Evolutionary conservation across 495 filamentous ascomycete genomes (phyloP), one percentile per base, ranked within the genome.

Genomic region (Penicillium bialowiezense): DNA sequence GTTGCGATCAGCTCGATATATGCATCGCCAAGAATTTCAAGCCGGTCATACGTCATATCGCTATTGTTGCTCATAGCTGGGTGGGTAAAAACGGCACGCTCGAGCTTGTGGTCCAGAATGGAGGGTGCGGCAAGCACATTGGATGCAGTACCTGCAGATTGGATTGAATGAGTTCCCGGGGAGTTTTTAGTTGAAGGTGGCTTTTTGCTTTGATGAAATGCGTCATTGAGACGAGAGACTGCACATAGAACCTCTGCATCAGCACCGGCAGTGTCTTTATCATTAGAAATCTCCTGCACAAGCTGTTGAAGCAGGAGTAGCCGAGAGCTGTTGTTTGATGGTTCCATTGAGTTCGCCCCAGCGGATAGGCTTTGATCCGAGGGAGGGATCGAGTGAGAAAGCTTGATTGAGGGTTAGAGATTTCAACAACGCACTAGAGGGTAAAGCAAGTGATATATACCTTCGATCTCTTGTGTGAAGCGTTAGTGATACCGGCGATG

Each of bases 1-100:
- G 85, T 83, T 40, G 86, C 76, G 40, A 87, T 80, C 12, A 88
- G 65, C 47, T 90, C 83, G 24, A 90, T 68, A 51, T 89, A 90
- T 3, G 83, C 81, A 60, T 91, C 88, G 3, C 88, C 88, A 26
- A 91, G 71, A 61, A 88, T 83, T 65, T 91, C 88, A 21, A 90
- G 75, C 9, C 81, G 72, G 52, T 90, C 86, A 60, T 90, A 90
- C 47, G 65, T 74, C 33, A 60, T 41, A 34, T 53, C 46, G 18
- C 50, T 53, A 24, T 67, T 59, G 12, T 60, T 59, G 19, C 59
- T 63, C 44, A 71, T 64, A 7, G 78, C 82, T 1, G 73, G 68
- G 58, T 91, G 88, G 6, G 80, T 89, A 59, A 91, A 85, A n/a
- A 83, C 79, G 21, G 81, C 75, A 9, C 67, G 75, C 50, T 81